Evolutionary conservation across 495 filamentous ascomycete species (phyloP), one percentile per base, ranked within the genome.

Genomic region (Hypoxylon lienhwacheense): DNA sequence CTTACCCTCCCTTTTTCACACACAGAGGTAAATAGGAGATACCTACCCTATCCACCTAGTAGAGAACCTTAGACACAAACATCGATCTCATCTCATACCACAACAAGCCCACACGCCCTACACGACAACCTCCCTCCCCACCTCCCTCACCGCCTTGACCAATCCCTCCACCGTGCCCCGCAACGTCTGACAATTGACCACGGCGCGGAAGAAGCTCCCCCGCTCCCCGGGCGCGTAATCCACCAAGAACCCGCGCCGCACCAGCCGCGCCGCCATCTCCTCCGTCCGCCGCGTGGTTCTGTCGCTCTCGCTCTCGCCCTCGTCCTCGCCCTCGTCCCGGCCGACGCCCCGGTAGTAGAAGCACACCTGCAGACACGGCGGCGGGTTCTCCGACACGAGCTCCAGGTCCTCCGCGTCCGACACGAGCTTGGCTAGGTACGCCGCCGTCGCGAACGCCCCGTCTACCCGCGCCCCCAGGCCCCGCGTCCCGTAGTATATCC

Each of bases 301-400:
- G n/a, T 79, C 76, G 54, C 80, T 79, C n/a, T 62, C 68, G 5
- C 77, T 73, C 26, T 72, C 70, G 0, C 51, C 4, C 44, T 79
- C 76, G 54, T 80, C 80, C n/a, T 62, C 68, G 5, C 77, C 74
- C 26, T 72, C 70, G 0, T 50, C 4, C 83, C 80, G 17, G 73
- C 76, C 0, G 82, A 81, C 0, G 82, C 82, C n/a, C n/a, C n/a
- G n/a, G 61, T 88, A 92, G 66, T 93, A 95, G 67, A 96, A 97
- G 73, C 92, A 97, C 12, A 97, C 88, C 74, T 97, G 92, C 61
- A 95, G 72, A 71, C 91, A 97, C 4, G 90, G 90, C 31, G 89
- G 86, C 36, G 90, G 88, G 52, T 88, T 84, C 44, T 83, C 73
- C 15, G 82, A 86, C 6, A 95, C 79, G 26, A 95, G 77, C 32